Evolutionary conservation across 2,329 filamentous ascomycete species (phyloP).

Genomic region (Cladosporium velox): DNA sequence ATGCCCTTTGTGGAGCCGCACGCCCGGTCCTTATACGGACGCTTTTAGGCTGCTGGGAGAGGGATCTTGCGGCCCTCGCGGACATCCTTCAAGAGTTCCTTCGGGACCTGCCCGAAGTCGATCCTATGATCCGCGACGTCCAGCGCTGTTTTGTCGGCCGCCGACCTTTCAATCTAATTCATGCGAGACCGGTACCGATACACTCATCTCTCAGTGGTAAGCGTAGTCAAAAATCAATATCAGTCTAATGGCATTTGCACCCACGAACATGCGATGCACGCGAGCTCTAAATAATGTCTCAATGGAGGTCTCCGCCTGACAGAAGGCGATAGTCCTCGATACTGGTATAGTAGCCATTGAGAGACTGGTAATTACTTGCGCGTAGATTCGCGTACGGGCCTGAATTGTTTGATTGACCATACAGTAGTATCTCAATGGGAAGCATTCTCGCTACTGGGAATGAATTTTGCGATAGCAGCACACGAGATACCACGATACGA

Average conservation of each 20-base stretch:
- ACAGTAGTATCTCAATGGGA: too few species aligned
- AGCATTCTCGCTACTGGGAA: too few species aligned
- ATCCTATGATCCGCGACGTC: not conserved
- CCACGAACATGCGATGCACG: not conserved
- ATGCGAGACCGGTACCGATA: too few species aligned
- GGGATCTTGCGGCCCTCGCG: not conserved
- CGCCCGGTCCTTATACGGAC: not conserved
- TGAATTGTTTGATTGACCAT: too few species aligned
- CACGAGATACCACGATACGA: too few species aligned
- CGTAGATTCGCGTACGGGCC: too few species aligned
- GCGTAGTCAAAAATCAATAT: not conserved
- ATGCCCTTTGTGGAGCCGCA: conserved; percentile 3
- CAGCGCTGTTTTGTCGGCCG: not conserved
- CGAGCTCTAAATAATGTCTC: not conserved
- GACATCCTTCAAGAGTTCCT: not conserved
- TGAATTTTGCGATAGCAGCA: too few species aligned
- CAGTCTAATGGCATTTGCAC: too few species aligned
- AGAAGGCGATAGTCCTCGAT: not conserved
- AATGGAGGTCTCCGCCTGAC: not conserved
- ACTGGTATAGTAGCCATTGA: not conserved
- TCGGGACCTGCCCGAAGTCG: not conserved
- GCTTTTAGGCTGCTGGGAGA: not conserved
- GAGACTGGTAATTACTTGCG: not conserved
- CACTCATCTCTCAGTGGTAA: not conserved
- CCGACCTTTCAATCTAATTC: too few species aligned